phyloP scores from a whole-genome alignment of 176 grass and related monocot genomes.

The Hsuehochloa calcarea region DNA sequence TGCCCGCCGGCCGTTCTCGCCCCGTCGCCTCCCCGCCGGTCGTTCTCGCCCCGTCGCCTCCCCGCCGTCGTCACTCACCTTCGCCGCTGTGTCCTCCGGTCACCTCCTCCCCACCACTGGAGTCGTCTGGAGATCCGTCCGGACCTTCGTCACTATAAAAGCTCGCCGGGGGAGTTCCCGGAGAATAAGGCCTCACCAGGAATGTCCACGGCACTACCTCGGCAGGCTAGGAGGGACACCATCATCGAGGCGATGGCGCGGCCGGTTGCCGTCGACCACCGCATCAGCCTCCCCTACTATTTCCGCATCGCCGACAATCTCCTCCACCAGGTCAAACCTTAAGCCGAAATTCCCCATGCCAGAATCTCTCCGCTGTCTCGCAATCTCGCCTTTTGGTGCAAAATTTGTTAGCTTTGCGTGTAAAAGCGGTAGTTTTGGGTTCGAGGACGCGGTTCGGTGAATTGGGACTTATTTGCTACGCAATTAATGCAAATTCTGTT shows the following conservation, averaged over 20 bases:
- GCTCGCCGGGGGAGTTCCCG: background rate
- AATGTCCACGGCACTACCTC: slow-evolving; percentile 24
- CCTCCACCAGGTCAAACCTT: slow-evolving; percentile 71
- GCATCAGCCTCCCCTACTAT: slow-evolving; percentile 81
- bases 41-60: background rate
- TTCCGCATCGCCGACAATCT: slow-evolving; percentile 90
- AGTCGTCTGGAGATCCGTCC: background rate
- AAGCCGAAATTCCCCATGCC: background rate
- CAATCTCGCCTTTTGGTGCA: slow-evolving; percentile 10
- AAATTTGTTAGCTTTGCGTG: background rate
- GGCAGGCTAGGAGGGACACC: slow-evolving; percentile 37
- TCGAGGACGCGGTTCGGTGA: background rate
- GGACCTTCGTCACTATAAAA: background rate
- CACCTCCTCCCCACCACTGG: background rate
- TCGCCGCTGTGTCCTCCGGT: background rate
- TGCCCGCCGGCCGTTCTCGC: background rate
- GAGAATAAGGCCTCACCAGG: background rate
- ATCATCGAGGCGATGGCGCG: slow-evolving; percentile 55
- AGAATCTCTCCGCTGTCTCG: background rate
- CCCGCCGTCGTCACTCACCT: background rate
- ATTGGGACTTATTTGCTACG: background rate
- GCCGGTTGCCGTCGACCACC: slow-evolving; percentile 72
- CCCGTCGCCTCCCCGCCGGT: background rate
- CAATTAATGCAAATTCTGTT: background rate
- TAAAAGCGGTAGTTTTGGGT: background rate